Evolutionary conservation across 2,329 filamentous ascomycete genomes (phyloP).

Genomic region (Sporothrix pallida): DNA sequence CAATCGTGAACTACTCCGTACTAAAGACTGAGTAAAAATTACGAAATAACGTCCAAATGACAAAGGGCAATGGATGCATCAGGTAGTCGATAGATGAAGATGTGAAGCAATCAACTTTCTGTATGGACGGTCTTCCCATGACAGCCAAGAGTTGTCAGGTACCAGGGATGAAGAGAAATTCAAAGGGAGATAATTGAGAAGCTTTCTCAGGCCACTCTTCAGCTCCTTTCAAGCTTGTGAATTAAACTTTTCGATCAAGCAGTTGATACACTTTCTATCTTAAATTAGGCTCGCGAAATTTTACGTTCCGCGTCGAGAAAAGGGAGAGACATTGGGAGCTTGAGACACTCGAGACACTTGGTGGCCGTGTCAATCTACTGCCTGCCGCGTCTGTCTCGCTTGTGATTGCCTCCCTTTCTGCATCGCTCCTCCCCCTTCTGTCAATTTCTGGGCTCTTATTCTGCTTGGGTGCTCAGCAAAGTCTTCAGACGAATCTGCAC

Average conservation of each 20-base stretch:
- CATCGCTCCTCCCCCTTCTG: conserved; percentile 14
- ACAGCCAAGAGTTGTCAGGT: not conserved
- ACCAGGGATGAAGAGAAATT: not conserved
- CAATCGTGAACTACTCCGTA: no score
- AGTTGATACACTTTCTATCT: not conserved
- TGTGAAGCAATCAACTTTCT: no score
- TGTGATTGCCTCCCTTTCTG: conserved; percentile 1
- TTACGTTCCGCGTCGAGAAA: conserved; percentile 4
- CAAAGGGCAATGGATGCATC: not conserved
- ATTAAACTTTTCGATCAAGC: not conserved
- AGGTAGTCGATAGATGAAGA: not conserved
- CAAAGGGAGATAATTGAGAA: not conserved
- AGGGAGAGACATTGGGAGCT: not conserved
- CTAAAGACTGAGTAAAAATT: no score
- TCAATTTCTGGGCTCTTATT: not conserved
- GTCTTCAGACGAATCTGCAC: conserved; percentile 17
- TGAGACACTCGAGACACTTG: no score
- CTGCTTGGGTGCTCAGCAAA: no score
- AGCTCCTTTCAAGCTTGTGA: not conserved
- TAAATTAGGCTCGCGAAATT: not conserved
- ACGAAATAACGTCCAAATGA: no score
- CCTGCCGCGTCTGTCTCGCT: conserved; percentile 8
- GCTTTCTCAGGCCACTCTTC: not conserved
- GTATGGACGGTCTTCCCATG: no score
- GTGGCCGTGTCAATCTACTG: not conserved